Base-by-base conservation (phyloP, 345 rosid species). In the Aquilaria yunnanensis region DNA sequence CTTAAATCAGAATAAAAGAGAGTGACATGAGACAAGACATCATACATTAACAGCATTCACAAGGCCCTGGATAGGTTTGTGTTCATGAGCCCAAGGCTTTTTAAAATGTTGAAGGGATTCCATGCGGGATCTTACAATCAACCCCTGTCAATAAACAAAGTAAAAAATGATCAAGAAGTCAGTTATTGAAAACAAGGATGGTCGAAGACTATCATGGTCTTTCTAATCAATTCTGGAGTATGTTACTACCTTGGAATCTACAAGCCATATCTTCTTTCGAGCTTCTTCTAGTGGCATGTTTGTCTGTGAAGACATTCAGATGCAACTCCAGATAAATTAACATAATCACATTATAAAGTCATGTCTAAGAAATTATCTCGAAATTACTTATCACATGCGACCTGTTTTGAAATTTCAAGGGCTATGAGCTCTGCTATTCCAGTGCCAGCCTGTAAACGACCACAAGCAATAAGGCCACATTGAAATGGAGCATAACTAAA, bases 31-130 rank as follows among this genome's bases (percentile, higher is more conserved):
- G 49, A 65, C 51, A 56, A 60, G 65, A 58, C 23, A 59, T 54
- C 71, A 8, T 51, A 89, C 94, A 66, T 85, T 89, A 54, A 89
- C 80, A 2, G 87, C 94, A 63, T 83, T 84, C 47, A 81, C 69
- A 56, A 89, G 94, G 37, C 80, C 60, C 16, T 70, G 75, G 6
- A 87, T 54, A 37, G 89, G 94, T 62, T 85, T 75, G 59, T 87
- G 89, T 29, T 89, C 86, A 72, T 89, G 96, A 55, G 96, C 94
- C 96, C 94, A 89, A 1, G 94, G 94, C 77, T 78, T 87, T 82
- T 89, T 89, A 77, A 89, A 89, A 67, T 85, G 96, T 61, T 87
- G 96, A 58, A 89, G 76, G 16, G 94, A 81, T 60, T 89, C 94
- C 64, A 53, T 70, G 48, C 96, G 91, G 45, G 89, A 89, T 66